Percentiles rank a stretch among this genome's conserved stretches.
These are phyloP conservation scores for Candida jianshihensis DNA, from an alignment of 805 yeast genomes.

Conservation along the genomic window DNA sequence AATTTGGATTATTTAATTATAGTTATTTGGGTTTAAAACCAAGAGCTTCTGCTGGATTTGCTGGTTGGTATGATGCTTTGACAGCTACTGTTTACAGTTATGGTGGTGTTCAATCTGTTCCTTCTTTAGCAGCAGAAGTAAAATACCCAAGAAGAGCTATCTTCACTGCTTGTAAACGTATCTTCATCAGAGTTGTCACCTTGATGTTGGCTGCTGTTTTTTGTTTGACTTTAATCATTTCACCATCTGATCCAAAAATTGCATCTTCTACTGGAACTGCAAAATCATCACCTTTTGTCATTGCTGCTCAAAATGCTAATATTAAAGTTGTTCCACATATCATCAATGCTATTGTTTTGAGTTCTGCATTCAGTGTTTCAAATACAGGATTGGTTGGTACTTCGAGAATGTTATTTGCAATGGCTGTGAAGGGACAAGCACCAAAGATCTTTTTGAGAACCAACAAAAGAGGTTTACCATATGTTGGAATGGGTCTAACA, in stretches of 20 bases:
- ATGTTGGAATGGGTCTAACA: constrained; percentile 22
- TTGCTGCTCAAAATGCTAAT: constrained; percentile 41
- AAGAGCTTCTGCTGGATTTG: constrained; percentile 20
- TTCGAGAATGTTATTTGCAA: constrained; percentile 28
- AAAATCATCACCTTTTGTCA: constrained; percentile 32
- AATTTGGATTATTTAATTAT: constrained; percentile 9
- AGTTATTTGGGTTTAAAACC: constrained; percentile 7
- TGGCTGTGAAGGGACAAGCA: constrained; percentile 31
- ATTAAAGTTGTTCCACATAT: constrained; percentile 29
- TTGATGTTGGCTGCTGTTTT: constrained; percentile 26
- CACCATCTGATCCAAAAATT: constrained; percentile 23
- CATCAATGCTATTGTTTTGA: constrained; percentile 31
- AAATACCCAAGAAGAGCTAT: constrained; percentile 28
- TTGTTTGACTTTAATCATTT: constrained; percentile 26
- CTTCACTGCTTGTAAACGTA: constrained; percentile 26
- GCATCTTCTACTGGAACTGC: constrained; percentile 25
- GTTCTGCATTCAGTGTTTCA: constrained; percentile 35
- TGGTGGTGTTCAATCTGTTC: constrained; percentile 41
- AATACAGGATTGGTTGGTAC: constrained; percentile 23
- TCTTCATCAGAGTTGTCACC: constrained; percentile 23
- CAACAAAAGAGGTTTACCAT: constrained; percentile 28
- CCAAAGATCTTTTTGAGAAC: constrained; percentile 27
- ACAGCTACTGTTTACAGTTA: constrained; percentile 33
- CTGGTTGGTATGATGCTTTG: constrained; percentile 27
- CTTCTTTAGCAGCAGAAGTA: constrained; percentile 34